A percentile compares a stretch with the other conserved stretches of the same genome.
phyloP scores from a whole-genome alignment of 306 rosid genomes.

The Parietaria judaica region DNA sequence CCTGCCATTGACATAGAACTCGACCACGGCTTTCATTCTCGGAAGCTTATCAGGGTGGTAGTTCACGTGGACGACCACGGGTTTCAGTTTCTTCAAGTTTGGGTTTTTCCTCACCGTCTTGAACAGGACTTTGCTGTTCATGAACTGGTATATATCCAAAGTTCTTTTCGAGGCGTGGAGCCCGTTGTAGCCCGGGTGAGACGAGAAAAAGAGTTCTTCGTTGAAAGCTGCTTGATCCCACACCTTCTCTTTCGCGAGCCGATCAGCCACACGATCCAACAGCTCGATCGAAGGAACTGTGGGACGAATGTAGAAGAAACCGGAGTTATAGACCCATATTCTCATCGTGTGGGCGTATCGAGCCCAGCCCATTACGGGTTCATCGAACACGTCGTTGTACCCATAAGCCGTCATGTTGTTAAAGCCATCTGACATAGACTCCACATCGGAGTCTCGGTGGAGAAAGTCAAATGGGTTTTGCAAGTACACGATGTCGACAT shows the following conservation, averaged over 20 bases:
- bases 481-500: slow-evolving; percentile 83
- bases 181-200: slow-evolving; percentile 70
- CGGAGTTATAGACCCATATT: slow-evolving; percentile 92
- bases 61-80: slow-evolving; percentile 75
- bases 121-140: slow-evolving; percentile 88
- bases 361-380: slow-evolving; percentile 90
- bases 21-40: slow-evolving; percentile 73
- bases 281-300: slow-evolving; percentile 85
- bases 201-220: slow-evolving; percentile 80
- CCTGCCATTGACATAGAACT: slow-evolving; percentile 61
- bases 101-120: slow-evolving; percentile 71
- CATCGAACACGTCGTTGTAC: slow-evolving; percentile 64
- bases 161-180: slow-evolving; percentile 84
- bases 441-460: slow-evolving; percentile 73
- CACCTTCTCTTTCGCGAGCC: slow-evolving; percentile 56
- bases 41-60: slow-evolving; percentile 84
- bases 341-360: slow-evolving; percentile 85
- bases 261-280: slow-evolving; percentile 72
- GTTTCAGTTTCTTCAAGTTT: slow-evolving; percentile 56
- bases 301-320: slow-evolving; percentile 87
- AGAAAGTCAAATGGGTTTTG: slow-evolving; percentile 78
- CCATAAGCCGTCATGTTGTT: slow-evolving; percentile 78
- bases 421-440: slow-evolving; percentile 94
- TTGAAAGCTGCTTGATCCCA: slow-evolving; percentile 99
- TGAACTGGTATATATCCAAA: slow-evolving; percentile 75